Conservation (phyloP, 2,329 filamentous ascomycete species). For the Grosmannia serpens region DNA sequence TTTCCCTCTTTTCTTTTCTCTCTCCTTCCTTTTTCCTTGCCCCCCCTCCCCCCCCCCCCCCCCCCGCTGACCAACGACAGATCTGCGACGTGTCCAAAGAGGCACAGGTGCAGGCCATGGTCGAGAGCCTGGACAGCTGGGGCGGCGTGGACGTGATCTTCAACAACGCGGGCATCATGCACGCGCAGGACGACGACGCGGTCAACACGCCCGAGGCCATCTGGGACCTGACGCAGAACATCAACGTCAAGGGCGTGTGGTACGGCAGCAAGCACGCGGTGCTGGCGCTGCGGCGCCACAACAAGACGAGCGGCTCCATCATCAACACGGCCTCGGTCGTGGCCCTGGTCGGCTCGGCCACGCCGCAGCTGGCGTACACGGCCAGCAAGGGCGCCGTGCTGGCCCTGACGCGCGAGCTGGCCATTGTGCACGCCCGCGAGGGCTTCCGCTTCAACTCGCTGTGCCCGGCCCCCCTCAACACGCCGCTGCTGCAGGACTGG, state of each 20-base stretch:
- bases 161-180: constrained; percentile 98
- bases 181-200: constrained; percentile 68
- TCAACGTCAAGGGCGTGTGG: constrained; percentile 99
- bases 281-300: constrained; percentile 64
- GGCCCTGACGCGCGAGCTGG: constrained; percentile 79
- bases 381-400: constrained; percentile 88
- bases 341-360: constrained; percentile 74
- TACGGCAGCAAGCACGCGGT: constrained; percentile 89
- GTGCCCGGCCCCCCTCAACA: constrained; percentile 87
- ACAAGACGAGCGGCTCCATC: constrained; percentile 68
- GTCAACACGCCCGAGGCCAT: constrained; percentile 78
- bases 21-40: background rate
- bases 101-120: constrained; percentile 59
- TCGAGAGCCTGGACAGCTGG: constrained; percentile 68
- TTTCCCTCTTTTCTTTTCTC: background rate
- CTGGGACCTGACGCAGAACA: constrained; percentile 87
- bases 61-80: constrained; percentile 12
- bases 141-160: constrained; percentile 87
- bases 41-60: background rate
- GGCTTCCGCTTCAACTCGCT: constrained; percentile 82
- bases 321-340: constrained; percentile 92
- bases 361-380: constrained; percentile 85
- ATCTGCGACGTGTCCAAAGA: constrained; percentile 77
- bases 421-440: constrained; percentile 85
- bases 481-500: constrained; percentile 85